Base-by-base conservation (phyloP, 2,329 filamentous ascomycete genomes). In the Penicillium capsulatum region DNA sequence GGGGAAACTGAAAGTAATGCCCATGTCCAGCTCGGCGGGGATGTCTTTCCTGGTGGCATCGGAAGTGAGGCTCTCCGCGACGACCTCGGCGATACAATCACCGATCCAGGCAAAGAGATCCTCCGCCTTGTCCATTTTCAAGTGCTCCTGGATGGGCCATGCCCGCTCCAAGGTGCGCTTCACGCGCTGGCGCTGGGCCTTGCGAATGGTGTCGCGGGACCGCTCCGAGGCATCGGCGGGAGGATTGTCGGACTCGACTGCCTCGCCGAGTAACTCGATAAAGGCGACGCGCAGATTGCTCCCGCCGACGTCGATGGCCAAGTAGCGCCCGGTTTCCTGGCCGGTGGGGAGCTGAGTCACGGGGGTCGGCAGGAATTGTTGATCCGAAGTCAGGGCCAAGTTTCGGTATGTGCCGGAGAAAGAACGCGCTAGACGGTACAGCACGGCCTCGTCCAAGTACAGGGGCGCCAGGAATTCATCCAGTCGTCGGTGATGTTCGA, bases 51-150 rank as follows among this genome's bases (percentile, higher is more conserved):
- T 65, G 16, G 60, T 65, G 16, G 58, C 54, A 40, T 70, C 65
- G 4, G 63, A 63, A 3, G 59, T 62, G 39, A 72, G 48, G 34
- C 65, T 69, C 45, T 81, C 75, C 20, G 67, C 69, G 11, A 91
- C 80, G 3, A 90, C 84, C 44, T 83, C 73, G 10, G 83, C 83
- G 51, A 92, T 86, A 55, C 83, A 85, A 52, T 77, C 71, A 17
- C 86, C 86, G 50, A 92, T 86, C 86, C 86, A 92, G n/a, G 74
- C 66, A 61, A 92, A 92, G 2, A 91, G 69, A 41, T 81, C 80
- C 40, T 87, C 80, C 1, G 83, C 79, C 47, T 89, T 82, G 51
- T 88, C 80, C 61, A 68, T 74, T 50, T 76, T 76, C 54, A 76
- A 44, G 56, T 76, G 73, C 36, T 76, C 72, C 16, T 67, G 72